Evolutionary conservation across 192 early-diverging fungal species (phyloP).

Genomic region (Dissophora globulifera): DNA sequence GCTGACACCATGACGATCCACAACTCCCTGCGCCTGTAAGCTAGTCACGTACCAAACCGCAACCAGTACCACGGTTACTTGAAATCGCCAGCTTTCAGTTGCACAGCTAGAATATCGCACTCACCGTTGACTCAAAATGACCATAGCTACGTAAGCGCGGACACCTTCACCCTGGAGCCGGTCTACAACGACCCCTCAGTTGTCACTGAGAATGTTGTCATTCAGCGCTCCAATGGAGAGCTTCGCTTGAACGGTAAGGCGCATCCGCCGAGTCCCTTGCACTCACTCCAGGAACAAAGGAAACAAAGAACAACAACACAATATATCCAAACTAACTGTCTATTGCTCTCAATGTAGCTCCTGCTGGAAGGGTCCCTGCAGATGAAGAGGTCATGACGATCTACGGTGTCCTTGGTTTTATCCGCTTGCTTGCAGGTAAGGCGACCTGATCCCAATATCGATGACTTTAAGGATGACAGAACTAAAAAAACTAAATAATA

Average conservation of each 20-base stretch:
- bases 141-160: constrained; percentile 63
- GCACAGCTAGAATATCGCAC: too few relatives aligned
- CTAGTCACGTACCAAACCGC: too few relatives aligned
- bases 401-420: constrained; percentile 78
- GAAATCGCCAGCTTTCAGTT: too few relatives aligned
- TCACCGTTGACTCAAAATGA: not conserved
- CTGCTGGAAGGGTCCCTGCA: constrained; percentile 24
- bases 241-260: constrained; percentile 62
- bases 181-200: constrained; percentile 61
- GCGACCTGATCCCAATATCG: not conserved
- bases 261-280: not conserved
- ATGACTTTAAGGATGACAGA: too few relatives aligned
- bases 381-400: constrained; percentile 68
- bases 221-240: constrained; percentile 62
- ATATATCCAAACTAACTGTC: too few relatives aligned
- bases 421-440: constrained; percentile 73
- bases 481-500: too few relatives aligned
- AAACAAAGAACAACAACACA: too few relatives aligned
- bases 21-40: too few relatives aligned
- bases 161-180: constrained; percentile 69
- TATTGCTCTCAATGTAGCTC: constrained; percentile 15
- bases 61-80: too few relatives aligned
- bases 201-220: constrained; percentile 66
- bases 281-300: too few relatives aligned
- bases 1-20: too few relatives aligned